phyloP scores from a whole-genome alignment of 108 stramenopile species.

The Epithemia pelagica region DNA sequence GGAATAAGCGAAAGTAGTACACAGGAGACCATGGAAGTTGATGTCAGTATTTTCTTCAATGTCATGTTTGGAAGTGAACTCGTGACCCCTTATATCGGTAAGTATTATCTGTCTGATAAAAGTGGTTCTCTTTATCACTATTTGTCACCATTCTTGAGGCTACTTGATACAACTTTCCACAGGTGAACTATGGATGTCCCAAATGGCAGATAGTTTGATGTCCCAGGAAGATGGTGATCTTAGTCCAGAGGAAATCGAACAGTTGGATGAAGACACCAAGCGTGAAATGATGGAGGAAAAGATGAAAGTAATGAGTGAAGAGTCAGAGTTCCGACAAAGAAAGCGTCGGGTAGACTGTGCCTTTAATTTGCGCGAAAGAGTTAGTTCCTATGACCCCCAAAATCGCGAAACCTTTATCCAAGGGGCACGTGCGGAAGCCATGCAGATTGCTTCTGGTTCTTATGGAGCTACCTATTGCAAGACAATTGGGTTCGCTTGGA shows the following conservation, averaged over 20 bases:
- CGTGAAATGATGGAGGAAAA: slow-evolving; percentile 2
- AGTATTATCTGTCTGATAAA: background rate
- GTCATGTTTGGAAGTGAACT: slow-evolving; percentile 85
- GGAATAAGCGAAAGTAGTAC: slow-evolving; percentile 49
- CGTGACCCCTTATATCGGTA: slow-evolving; percentile 74
- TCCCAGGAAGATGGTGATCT: slow-evolving; percentile 49
- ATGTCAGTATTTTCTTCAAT: slow-evolving; percentile 78
- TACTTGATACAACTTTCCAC: background rate
- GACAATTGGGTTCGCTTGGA: slow-evolving; percentile 68
- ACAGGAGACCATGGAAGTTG: slow-evolving; percentile 59
- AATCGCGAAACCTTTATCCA: slow-evolving; percentile 51
- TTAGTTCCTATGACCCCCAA: slow-evolving; percentile 40
- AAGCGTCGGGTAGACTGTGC: slow-evolving; percentile 71
- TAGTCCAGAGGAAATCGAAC: background rate
- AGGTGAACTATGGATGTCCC: slow-evolving; percentile 79
- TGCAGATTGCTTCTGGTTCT: slow-evolving; percentile 52
- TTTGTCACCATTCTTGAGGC: too few relatives aligned
- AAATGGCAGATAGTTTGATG: slow-evolving; percentile 67
- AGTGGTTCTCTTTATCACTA: too few relatives aligned
- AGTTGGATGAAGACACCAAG: slow-evolving; percentile 4
- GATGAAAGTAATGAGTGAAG: background rate
- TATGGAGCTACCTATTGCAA: slow-evolving; percentile 73
- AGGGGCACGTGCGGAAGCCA: slow-evolving; percentile 55
- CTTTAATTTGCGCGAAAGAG: slow-evolving; percentile 50
- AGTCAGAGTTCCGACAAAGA: slow-evolving; percentile 59